Evolutionary conservation across 164 flowering plant species (phyloP).

Genomic region (Amborella trichopoda): DNA sequence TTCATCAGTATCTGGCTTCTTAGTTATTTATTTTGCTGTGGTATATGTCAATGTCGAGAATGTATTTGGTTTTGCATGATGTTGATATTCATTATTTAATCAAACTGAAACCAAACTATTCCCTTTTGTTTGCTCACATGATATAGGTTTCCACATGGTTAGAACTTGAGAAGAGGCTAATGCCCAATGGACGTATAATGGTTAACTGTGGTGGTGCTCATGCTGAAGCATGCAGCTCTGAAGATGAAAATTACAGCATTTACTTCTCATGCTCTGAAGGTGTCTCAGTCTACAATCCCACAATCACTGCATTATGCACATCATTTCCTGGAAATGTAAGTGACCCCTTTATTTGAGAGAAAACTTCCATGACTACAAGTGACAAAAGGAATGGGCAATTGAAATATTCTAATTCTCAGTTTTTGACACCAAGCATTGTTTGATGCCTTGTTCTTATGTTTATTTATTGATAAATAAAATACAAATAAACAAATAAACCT

Average conservation of each 20-base stretch:
- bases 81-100: too few species aligned
- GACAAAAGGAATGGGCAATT: too few species aligned
- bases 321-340: constrained; percentile 64
- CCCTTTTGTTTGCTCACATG: not conserved
- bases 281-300: constrained; percentile 34
- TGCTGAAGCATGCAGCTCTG: constrained; percentile 6
- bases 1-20: too few species aligned
- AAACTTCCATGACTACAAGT: too few species aligned
- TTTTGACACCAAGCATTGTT: too few species aligned
- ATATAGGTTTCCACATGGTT: constrained; percentile 43
- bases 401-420: too few species aligned
- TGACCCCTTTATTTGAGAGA: too few species aligned
- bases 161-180: constrained; percentile 34
- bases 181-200: constrained; percentile 77
- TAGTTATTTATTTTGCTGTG: not conserved
- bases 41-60: too few species aligned
- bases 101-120: not conserved
- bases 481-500: too few species aligned
- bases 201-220: constrained; percentile 69
- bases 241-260: constrained; percentile 5
- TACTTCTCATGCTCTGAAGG: constrained; percentile 8
- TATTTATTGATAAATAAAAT: too few species aligned
- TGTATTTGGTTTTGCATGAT: too few species aligned
- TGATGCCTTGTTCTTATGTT: too few species aligned
- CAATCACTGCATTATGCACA: constrained; percentile 37